Evolutionary conservation across 2,329 filamentous ascomycete genomes (phyloP), one percentile per base, ranked within the genome.

Genomic region (Cladosporium sphaerospermum): DNA sequence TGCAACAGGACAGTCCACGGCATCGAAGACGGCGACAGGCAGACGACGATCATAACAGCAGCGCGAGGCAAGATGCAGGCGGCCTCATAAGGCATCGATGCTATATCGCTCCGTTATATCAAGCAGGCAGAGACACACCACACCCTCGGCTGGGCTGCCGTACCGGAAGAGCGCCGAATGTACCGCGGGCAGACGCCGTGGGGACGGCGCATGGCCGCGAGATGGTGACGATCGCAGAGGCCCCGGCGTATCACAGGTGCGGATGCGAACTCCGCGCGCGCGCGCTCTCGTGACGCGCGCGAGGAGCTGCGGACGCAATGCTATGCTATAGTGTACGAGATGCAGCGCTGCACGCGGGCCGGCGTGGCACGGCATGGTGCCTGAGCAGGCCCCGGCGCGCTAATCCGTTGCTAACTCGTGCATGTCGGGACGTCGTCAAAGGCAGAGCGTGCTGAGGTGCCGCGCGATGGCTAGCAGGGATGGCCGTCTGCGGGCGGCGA

Each of bases 401-500:
- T 31, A 51, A 16, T 16, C 5, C 11, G 9, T 7, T 5, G 23
- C 7, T 5, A 7, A 28, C 3, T 7, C 5, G 5, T 28, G 23
- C 23, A 43, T 44, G 18, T 37, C 40, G 48, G 48, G 31, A 51
- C 40, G 43, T 51, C 40, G 48, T 51, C 40, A 14, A 44, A 16
- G 44, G 32, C 40, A 13, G 28, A 33, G 14, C 40, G 13, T 44
- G 23, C 23, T 28, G 23, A 7, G 23, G 7, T 5, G 23, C 23
- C 23, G 23, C 23, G 48, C 32, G 10, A 14, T 36, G 28, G 48
- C 48, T 51, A 51, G 48, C 48, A 51, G 48, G 48, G 48, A 23
- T 43, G 9, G 31, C n/a, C 16, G 18, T 42, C 32, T 44, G 41
- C 40, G 48, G 40, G 48, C 31, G 6, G 19, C 19, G 48, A 51